Percentiles rank a stretch among this genome's conserved stretches.
Evolutionary conservation across 2,329 filamentous ascomycete genomes (phyloP).

Genomic region (Colletotrichum sp.): DNA sequence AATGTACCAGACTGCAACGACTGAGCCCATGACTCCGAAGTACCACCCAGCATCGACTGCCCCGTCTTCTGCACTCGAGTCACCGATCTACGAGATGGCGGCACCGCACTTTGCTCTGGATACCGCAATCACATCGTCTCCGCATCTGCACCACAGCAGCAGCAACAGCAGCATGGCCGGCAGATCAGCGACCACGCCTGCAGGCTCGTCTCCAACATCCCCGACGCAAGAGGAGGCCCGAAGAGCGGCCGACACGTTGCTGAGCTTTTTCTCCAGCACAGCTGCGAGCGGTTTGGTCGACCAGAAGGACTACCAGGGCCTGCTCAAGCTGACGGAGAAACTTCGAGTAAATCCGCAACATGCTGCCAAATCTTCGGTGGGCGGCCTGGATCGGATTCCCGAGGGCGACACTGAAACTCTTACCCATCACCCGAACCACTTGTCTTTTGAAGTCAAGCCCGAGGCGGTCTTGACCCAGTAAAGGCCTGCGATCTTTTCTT

Average conservation of each 20-base stretch:
- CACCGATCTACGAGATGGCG: conserved; percentile 52
- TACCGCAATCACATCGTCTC: conserved; percentile 39
- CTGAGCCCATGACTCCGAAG: conserved; percentile 56
- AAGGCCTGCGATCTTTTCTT: conserved; percentile 5
- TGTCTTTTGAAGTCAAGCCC: conserved; percentile 30
- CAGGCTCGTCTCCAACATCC: conserved; percentile 65
- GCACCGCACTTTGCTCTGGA: conserved; percentile 49
- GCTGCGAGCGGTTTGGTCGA: conserved; percentile 71
- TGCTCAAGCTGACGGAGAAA: conserved; percentile 86
- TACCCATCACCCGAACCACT: conserved; percentile 18
- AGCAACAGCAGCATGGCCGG: conserved; percentile 52
- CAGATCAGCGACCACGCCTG: conserved; percentile 39
- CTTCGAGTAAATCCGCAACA: conserved; percentile 70
- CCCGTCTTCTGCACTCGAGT: conserved; percentile 58
- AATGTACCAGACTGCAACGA: conserved; percentile 46
- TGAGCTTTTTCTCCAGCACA: conserved; percentile 80
- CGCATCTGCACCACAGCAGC: conserved; percentile 54
- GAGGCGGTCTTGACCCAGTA: conserved; percentile 38
- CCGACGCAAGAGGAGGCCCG: conserved; percentile 87
- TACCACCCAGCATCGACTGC: conserved; percentile 51
- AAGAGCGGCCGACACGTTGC: conserved; percentile 79
- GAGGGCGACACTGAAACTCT: conserved; percentile 61
- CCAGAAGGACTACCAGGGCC: conserved; percentile 76
- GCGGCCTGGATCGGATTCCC: conserved; percentile 59
- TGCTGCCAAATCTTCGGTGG: conserved; percentile 37